phyloP scores from a whole-genome alignment of 2,329 filamentous ascomycete species.

The Ophiobolus disseminans region DNA sequence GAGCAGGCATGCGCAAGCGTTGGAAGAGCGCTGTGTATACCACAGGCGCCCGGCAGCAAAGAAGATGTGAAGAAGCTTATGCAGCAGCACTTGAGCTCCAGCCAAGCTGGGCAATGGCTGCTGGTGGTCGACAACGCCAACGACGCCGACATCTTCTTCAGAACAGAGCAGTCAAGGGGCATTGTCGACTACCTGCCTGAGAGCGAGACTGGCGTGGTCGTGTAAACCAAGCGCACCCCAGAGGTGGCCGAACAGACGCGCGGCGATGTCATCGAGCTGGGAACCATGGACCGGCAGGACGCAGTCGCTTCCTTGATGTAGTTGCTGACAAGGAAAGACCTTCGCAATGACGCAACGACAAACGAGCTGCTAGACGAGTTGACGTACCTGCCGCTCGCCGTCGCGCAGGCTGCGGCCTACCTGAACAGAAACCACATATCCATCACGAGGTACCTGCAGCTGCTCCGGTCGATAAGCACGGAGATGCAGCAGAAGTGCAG shows the following conservation, averaged over 20 bases:
- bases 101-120: slow-evolving; percentile 15
- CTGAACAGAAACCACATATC: slow-evolving; percentile 41
- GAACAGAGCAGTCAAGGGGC: slow-evolving; percentile 5
- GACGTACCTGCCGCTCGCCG: slow-evolving; percentile 43
- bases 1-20: slow-evolving; percentile 10
- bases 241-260: slow-evolving; percentile 16
- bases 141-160: slow-evolving; percentile 12
- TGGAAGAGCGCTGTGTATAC: slow-evolving; percentile 14
- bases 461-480: slow-evolving; percentile 39
- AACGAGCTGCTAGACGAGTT: slow-evolving; percentile 34
- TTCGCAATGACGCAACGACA: neutral
- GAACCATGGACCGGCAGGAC: slow-evolving; percentile 10
- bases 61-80: slow-evolving; percentile 27
- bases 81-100: slow-evolving; percentile 23
- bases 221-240: too few relatives aligned
- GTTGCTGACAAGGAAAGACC: too few relatives aligned
- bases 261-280: slow-evolving; percentile 18
- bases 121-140: slow-evolving; percentile 19
- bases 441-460: slow-evolving; percentile 44
- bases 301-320: slow-evolving; percentile 13
- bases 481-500: too few relatives aligned
- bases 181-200: too few relatives aligned
- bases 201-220: too few relatives aligned
- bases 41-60: neutral
- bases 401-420: neutral